Evolutionary conservation across 768 basidiomycete species (phyloP), one percentile per base, ranked within the genome.

Genomic region (Leccinum fibrillosum): DNA sequence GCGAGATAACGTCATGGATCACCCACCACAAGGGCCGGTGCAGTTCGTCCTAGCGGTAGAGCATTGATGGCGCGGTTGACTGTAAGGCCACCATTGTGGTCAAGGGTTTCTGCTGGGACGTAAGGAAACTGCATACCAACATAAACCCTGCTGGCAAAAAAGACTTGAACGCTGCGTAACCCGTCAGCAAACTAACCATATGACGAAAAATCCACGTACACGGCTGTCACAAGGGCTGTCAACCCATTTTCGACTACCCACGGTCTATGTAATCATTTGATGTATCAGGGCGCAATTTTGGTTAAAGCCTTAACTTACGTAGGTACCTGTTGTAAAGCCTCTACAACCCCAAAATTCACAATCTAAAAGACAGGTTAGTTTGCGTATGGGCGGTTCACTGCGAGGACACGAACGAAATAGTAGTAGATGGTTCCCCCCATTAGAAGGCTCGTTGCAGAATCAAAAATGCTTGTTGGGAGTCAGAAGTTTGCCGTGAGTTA

Each of bases 381-480:
- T 15, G 26, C n/a, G 35, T 37, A 21, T 44, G 5, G 6, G 37
- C 17, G 35, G n/a, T 19, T 42, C n/a, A 23, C n/a, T 39, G 25
- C 19, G 10, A 13, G 19, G 28, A n/a, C 19, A 61, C 64, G 48
- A 19, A 64, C 64, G 30, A 64, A 64, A 53, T 64, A 64, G 25
- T 61, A 49, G 35, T 61, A 64, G n/a, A 64, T 61, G 2, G 64
- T 64, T 30, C 55, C 28, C 3, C 59, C 64, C 54, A 64, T 64
- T 25, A 64, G 28, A 39, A 64, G 4, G 56, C 59, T 64, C 23
- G 63, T 56, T 25, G 63, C 54, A 11, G 64, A 59, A 49, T 64
- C 64, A 51, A 64, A 42, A 39, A 64, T 48, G 23, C 64, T 64
- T 45, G 51, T 4, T 19, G 45, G 28, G 35, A 28, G 53, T 62